A percentile compares a stretch with the other conserved stretches of the same genome.
Conservation (phyloP, 2,329 filamentous ascomycete species). For the Fusarium sp. region DNA sequence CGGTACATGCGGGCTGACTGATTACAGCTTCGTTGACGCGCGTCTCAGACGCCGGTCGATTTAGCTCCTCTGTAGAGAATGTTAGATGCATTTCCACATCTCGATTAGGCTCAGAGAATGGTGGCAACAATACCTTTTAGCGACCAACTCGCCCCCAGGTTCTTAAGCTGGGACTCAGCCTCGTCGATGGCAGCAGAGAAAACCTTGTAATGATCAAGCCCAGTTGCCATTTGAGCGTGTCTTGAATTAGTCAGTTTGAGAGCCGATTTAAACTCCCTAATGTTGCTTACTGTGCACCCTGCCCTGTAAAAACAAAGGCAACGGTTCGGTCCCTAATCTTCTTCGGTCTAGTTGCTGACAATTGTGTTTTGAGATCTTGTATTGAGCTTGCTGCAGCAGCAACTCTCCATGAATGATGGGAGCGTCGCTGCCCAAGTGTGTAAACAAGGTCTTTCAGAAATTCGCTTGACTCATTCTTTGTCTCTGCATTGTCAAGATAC, state of each 20-base stretch:
- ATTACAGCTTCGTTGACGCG: conserved; percentile 52
- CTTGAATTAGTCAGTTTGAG: background rate
- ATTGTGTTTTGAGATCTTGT: background rate
- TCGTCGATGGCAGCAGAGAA: background rate
- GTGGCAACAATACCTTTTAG: background rate
- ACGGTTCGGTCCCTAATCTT: background rate
- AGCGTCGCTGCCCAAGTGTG: background rate
- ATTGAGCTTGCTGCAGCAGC: background rate
- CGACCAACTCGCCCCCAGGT: background rate
- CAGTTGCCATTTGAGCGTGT: background rate
- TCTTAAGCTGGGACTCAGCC: background rate
- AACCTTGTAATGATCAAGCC: background rate
- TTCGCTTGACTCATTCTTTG: background rate
- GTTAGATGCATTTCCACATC: background rate
- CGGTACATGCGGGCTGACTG: conserved; percentile 59
- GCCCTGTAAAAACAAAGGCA: background rate
- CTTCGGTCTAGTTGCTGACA: background rate
- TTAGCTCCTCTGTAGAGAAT: background rate
- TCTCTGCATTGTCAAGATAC: background rate
- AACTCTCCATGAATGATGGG: background rate
- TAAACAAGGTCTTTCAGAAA: background rate
- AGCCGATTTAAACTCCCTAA: background rate
- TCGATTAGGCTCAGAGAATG: background rate
- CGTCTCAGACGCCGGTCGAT: background rate
- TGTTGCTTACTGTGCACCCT: background rate